A percentile compares a stretch with the other conserved stretches of the same genome.
phyloP scores from a whole-genome alignment of 108 stramenopile species.

The Thalassiosira profunda region DNA sequence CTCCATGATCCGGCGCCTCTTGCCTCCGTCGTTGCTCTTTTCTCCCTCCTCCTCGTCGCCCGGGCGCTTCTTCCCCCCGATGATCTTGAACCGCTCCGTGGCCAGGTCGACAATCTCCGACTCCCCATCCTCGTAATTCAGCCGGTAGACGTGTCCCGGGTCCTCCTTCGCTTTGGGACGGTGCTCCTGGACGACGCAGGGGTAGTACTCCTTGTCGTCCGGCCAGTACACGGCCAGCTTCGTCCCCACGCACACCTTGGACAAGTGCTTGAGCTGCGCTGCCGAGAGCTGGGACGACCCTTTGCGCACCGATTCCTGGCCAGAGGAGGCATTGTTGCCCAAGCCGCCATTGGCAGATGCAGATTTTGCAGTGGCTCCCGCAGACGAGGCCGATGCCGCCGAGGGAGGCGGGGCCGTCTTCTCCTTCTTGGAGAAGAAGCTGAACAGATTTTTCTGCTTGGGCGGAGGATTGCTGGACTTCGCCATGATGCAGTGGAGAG shows the following conservation, averaged over 20 bases:
- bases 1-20: conserved; percentile 31
- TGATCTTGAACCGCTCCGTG: conserved; percentile 46
- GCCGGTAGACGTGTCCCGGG: neutral
- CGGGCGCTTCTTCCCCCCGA: conserved; percentile 8
- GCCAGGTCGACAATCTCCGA: conserved; percentile 63
- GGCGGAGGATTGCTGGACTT: neutral
- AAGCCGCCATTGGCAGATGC: neutral
- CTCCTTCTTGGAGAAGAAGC: conserved; percentile 68
- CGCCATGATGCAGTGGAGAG: no score
- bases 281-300: neutral
- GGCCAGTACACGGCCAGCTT: conserved; percentile 46
- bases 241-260: conserved; percentile 50
- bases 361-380: neutral
- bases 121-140: conserved; percentile 78
- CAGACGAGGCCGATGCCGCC: neutral
- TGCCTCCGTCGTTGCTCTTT: conserved; percentile 2
- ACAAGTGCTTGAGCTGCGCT: conserved; percentile 19
- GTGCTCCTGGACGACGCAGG: conserved; percentile 6
- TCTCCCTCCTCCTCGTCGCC: conserved; percentile 24
- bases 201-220: conserved; percentile 40
- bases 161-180: neutral
- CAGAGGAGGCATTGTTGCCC: neutral
- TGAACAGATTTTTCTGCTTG: conserved; percentile 55
- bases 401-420: conserved; percentile 3
- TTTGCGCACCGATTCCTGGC: neutral